Base-by-base conservation (phyloP, 805 yeast species). In the Candida nonsorbophila region DNA sequence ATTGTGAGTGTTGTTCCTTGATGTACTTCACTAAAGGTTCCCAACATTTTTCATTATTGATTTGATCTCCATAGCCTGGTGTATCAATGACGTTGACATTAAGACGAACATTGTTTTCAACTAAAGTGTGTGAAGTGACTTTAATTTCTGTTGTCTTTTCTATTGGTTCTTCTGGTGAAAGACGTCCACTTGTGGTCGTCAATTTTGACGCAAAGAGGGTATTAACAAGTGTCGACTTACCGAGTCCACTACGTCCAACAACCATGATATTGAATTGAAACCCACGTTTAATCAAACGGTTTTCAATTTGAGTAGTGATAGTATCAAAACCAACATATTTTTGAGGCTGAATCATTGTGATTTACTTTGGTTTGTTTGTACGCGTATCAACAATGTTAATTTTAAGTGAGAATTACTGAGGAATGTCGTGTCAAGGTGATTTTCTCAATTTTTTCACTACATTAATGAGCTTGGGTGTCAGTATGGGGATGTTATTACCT, bases 61-160 rank as follows among this genome's bases (percentile, higher is more conserved):
- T 83, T 62, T 84, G 95, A 67, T 92, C 98, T 22, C 96, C 97
- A 67, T 86, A 92, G 10, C 97, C 97, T 13, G 97, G 97, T 3
- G 98, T 92, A 55, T 92, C 98, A 51, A 92, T 84, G 32, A 92
- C 78, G 47, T 86, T 88, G 40, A 92, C 65, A 47, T 81, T 81
- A 53, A 92, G 74, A 38, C 79, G 77, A 33, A 92, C 97, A 41
- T 83, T 84, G 55, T 86, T 87, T 60, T 92, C 98, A 33, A 77
- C 59, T 41, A 92, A 69, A 11, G 72, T 69, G 38, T 81, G 88
- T n/a, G 73, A 57, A 16, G 78, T 68, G 16, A 79, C 79, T 40
- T 76, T 73, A 54, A 90, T 82, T 53, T 87, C 96, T 3, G 94
- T 75, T 17, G 98, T 90, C 45, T 83, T 82, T 41, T 82, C 82